A percentile compares a stretch with the other conserved stretches of the same genome.
These are phyloP conservation scores for Amanita rubescens DNA, from an alignment of 768 basidiomycete species.

Conservation along the genomic window DNA sequence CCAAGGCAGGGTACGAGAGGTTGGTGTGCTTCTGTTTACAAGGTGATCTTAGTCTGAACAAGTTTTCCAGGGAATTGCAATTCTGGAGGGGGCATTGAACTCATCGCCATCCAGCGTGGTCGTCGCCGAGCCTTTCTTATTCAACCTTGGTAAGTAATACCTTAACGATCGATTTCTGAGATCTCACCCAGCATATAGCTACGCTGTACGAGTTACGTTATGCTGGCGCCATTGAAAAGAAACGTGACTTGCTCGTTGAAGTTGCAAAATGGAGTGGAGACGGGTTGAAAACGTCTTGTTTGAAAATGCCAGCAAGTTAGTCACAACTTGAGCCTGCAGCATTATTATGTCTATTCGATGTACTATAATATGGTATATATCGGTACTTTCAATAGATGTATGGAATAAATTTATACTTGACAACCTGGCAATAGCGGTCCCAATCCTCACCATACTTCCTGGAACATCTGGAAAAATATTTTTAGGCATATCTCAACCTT, in stretches of 20 bases:
- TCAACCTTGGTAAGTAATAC: conserved; percentile 67
- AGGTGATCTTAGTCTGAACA: background rate
- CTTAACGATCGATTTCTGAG: no score
- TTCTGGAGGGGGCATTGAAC: conserved; percentile 54
- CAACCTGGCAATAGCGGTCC: conserved; percentile 82
- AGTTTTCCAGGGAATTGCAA: conserved; percentile 51
- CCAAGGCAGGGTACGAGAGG: conserved; percentile 70
- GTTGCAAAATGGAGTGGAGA: conserved; percentile 86
- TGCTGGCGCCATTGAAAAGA: conserved; percentile 64
- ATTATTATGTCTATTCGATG: background rate
- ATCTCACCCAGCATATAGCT: conserved; percentile 32
- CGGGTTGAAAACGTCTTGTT: conserved; percentile 48
- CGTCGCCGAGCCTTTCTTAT: conserved; percentile 75
- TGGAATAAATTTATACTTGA: conserved; percentile 89
- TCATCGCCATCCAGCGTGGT: conserved; percentile 65
- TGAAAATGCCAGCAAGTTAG: conserved; percentile 1
- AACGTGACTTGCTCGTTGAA: conserved; percentile 63
- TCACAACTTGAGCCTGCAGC: background rate
- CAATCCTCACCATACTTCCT: conserved; percentile 94
- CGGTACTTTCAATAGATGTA: conserved; percentile 59
- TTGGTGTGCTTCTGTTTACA: conserved; percentile 18
- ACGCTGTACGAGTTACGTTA: conserved; percentile 81
- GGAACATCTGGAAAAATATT: conserved; percentile 48
- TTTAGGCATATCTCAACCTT: background rate
- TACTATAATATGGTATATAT: conserved; percentile 4